Conservation (phyloP, 1,139 yeast genomes). For the Geotrichum europaeum region DNA sequence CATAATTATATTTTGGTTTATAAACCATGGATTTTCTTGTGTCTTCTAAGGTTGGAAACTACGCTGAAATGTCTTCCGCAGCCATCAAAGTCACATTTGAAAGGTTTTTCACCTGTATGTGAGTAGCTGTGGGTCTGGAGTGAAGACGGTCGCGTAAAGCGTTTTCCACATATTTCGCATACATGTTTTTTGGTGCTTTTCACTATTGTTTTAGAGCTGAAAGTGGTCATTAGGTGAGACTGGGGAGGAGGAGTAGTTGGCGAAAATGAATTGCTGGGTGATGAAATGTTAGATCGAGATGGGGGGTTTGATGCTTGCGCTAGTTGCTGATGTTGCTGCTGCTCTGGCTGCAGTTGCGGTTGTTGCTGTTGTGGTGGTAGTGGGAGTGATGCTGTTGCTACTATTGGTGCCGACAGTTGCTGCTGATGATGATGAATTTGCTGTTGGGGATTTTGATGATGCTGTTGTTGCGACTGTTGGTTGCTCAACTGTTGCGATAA, state of each 20-base stretch:
- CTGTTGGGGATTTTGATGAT: neutral
- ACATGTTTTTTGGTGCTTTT: constrained; percentile 34
- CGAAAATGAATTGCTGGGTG: neutral
- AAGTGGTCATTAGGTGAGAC: constrained; percentile 28
- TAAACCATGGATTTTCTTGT: constrained; percentile 51
- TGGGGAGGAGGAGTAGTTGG: constrained; percentile 2
- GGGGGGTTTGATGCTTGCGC: neutral
- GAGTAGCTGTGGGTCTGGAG: constrained; percentile 74
- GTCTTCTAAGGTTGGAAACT: constrained; percentile 75
- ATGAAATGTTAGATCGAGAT: neutral
- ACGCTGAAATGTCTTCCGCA: constrained; percentile 75
- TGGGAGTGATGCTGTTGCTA: constrained; percentile 1
- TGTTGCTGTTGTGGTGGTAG: constrained; percentile 2
- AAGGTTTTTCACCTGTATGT: constrained; percentile 85
- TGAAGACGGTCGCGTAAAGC: constrained; percentile 75
- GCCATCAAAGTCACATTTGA: constrained; percentile 55
- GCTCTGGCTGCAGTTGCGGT: neutral
- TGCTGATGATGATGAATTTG: constrained; percentile 8
- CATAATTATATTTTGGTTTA: neutral
- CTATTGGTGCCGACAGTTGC: constrained; percentile 10
- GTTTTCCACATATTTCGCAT: constrained; percentile 68
- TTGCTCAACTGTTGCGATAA: neutral
- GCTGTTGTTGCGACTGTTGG: constrained; percentile 6
- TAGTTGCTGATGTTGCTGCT: neutral
- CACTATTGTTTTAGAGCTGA: constrained; percentile 26